Base-by-base conservation (phyloP, 2,329 filamentous ascomycete genomes). In the Cadophora malorum region DNA sequence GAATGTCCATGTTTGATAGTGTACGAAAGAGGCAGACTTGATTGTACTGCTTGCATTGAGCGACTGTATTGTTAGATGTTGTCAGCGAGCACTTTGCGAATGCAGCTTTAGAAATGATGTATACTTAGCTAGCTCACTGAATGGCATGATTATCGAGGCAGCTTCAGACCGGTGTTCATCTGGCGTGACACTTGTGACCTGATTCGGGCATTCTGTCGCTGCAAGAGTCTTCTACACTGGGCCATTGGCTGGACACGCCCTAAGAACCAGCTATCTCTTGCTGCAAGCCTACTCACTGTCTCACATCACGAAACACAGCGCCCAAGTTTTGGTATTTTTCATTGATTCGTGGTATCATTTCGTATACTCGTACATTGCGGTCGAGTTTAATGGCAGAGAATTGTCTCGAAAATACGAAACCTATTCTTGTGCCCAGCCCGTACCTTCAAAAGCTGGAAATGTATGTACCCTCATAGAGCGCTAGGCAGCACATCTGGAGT, bases 261-360 rank as follows among this genome's bases (percentile, higher is more conserved):
- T 28, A 28, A 28, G 5, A 28, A 28, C 5, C 5, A 28, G 28
- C 5, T 28, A 28, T 28, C 3, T 28, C 28, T 28, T 28, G 28
- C 28, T 28, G 28, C 28, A 28, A 28, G 28, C 28, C 28, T 28
- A 28, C 28, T 28, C 35, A 38, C 35, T 14, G 21, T 23, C 4
- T 31, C 50, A 53, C 23, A 53, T 10, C n/a, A 53, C 9, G 31
- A 23, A 16, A n/a, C 45, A 49, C 41, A 45, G 41, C 41, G 28
- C 33, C 56, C 12, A 25, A 21, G 4, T 38, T 33, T 58, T 41
- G 38, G 56, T 19, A 45, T 7, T 25, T 45, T 59, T 12, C 16
- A 23, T 59, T 25, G 12, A 14, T 21, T 59, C 56, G 9, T 59
- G 35, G 25, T 59, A 35, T 59, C 56, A 41, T 59, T 33, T 59